Percentiles rank a stretch among this genome's conserved stretches.
These are phyloP conservation scores for Phyllachora maydis DNA, from an alignment of 2,329 filamentous ascomycete genomes.

Conservation along the genomic window DNA sequence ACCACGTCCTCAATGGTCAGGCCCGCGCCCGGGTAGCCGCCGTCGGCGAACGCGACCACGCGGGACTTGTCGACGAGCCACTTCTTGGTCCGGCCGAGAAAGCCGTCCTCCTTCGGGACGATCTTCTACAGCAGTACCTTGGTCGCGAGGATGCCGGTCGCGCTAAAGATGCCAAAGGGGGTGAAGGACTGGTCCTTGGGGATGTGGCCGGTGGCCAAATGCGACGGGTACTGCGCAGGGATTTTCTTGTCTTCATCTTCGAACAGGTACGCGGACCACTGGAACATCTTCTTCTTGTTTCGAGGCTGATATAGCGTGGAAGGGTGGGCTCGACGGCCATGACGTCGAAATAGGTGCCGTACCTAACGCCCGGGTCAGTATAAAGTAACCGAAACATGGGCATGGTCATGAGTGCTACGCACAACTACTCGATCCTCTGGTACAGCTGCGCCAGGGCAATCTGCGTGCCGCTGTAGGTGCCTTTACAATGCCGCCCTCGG, in stretches of 20 bases:
- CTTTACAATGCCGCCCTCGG: constrained; percentile 11
- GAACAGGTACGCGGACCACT: constrained; percentile 9
- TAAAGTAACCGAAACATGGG: neutral
- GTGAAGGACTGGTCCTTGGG: constrained; percentile 8
- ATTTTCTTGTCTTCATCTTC: constrained; percentile 9
- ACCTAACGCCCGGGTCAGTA: constrained; percentile 6
- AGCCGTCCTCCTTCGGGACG: constrained; percentile 10
- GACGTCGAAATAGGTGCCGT: constrained; percentile 13
- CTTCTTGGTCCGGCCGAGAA: constrained; percentile 10
- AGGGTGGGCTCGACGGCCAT: constrained; percentile 12
- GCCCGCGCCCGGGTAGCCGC: constrained; percentile 9
- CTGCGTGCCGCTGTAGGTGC: constrained; percentile 13
- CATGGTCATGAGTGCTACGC: constrained; percentile 1
- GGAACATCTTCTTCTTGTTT: constrained; percentile 11
- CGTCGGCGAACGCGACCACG: constrained; percentile 7
- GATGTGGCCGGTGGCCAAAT: constrained; percentile 11
- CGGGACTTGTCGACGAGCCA: constrained; percentile 10
- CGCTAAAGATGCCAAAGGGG: constrained; percentile 11
- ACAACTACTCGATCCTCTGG: constrained; percentile 13
- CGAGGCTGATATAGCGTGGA: constrained; percentile 10
- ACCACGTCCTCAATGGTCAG: constrained; percentile 11
- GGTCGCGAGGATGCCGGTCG: constrained; percentile 10
- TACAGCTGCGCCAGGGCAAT: constrained; percentile 14
- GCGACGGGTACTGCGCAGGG: constrained; percentile 11
- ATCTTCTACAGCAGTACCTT: constrained; percentile 11